phyloP scores from a whole-genome alignment of 208 protist species.

The Vickermania spadyakhi region DNA sequence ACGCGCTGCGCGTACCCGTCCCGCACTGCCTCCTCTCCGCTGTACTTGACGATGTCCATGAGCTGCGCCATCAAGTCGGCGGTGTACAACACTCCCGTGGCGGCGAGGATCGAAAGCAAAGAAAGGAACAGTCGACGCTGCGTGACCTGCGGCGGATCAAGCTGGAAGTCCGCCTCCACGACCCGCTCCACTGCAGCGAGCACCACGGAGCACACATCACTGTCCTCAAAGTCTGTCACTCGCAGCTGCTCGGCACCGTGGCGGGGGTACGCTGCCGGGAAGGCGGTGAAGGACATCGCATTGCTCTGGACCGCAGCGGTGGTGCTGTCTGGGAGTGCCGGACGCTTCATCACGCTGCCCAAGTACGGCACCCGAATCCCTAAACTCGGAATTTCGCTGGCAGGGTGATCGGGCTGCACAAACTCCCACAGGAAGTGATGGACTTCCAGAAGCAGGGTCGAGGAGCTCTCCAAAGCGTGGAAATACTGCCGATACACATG shows the following conservation, averaged over 20 bases:
- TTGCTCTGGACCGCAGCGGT: conserved; percentile 28
- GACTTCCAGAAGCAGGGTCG: conserved; percentile 50
- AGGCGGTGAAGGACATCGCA: neutral
- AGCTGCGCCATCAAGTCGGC: conserved; percentile 73
- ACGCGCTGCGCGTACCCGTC: conserved; percentile 66
- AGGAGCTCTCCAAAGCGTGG: conserved; percentile 28
- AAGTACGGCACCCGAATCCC: conserved; percentile 70
- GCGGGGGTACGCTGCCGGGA: neutral
- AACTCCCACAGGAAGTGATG: conserved; percentile 85
- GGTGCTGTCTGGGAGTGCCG: conserved; percentile 2
- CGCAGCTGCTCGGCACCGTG: neutral
- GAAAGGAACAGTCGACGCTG: conserved; percentile 69
- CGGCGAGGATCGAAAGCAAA: conserved; percentile 66
- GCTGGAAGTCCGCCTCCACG: conserved; percentile 59
- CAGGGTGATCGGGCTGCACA: conserved; percentile 57
- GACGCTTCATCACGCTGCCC: conserved; percentile 52
- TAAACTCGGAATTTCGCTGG: conserved; percentile 55
- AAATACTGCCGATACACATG: conserved; percentile 66
- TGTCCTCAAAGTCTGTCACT: conserved; percentile 47
- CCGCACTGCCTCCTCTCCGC: conserved; percentile 20
- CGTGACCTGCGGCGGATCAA: conserved; percentile 28
- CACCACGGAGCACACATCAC: conserved; percentile 66
- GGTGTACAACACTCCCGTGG: conserved; percentile 74
- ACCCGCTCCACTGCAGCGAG: conserved; percentile 61
- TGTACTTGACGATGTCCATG: conserved; percentile 87